Evolutionary conservation across 371 early-diverging fungal species (phyloP).

Genomic region (Mucor mucedo): DNA sequence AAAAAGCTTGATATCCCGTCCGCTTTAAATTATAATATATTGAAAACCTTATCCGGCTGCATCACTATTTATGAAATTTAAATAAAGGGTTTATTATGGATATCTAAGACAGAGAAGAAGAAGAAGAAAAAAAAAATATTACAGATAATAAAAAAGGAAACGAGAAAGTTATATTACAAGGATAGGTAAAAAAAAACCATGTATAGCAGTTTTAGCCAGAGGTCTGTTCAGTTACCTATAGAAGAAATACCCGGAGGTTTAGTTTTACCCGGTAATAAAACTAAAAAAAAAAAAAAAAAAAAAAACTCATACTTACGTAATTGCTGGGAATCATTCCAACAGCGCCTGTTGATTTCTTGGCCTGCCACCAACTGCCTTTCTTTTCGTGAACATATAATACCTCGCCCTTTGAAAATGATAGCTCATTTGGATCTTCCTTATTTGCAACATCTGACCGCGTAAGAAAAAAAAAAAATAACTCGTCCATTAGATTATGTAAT

Average conservation of each 20-base stretch:
- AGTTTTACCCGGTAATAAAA: neutral
- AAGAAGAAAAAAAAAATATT: no score
- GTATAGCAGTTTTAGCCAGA: neutral
- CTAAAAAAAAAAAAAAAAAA: neutral
- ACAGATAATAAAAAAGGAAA: no score
- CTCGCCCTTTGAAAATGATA: slow-evolving; percentile 88
- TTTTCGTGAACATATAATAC: slow-evolving; percentile 82
- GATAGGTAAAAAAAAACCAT: neutral
- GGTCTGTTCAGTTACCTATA: neutral
- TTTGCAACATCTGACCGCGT: slow-evolving; percentile 67
- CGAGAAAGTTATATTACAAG: no score
- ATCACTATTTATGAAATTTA: no score
- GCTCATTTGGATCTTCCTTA: slow-evolving; percentile 87
- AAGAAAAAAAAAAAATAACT: neutral
- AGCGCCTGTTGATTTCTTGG: slow-evolving; percentile 76
- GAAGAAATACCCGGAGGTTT: neutral
- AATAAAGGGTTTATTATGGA: no score
- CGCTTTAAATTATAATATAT: no score
- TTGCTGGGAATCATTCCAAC: slow-evolving; percentile 94
- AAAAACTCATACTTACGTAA: slow-evolving; percentile 56
- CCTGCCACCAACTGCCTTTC: slow-evolving; percentile 97
- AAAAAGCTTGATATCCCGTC: no score
- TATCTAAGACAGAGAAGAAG: no score
- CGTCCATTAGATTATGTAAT: neutral
- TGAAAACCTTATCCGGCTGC: no score